phyloP scores from a whole-genome alignment of 2,329 filamentous ascomycete species.

The Aspergillus sp. region DNA sequence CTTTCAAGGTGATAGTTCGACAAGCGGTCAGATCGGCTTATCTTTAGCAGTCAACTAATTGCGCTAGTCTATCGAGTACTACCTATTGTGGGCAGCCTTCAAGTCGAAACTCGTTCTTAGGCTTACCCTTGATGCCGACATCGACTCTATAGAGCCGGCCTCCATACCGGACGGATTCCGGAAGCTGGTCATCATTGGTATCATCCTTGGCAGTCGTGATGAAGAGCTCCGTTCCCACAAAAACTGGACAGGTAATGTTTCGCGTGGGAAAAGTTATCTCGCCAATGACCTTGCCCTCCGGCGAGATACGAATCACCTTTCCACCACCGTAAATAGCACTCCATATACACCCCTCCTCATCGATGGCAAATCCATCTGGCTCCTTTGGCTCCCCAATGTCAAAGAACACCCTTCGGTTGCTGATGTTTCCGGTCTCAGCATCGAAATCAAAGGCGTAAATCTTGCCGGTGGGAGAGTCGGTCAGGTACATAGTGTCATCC shows the following conservation, averaged over 20 bases:
- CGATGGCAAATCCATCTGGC: conserved; percentile 83
- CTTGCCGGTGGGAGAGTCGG: conserved; percentile 70
- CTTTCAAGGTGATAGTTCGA: not conserved
- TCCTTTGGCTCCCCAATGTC: conserved; percentile 63
- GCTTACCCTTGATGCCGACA: conserved; percentile 69
- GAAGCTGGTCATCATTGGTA: conserved; percentile 60
- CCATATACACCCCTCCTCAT: conserved; percentile 85
- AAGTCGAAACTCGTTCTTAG: conserved; percentile 65
- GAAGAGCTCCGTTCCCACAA: conserved; percentile 72
- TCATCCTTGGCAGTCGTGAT: conserved; percentile 78
- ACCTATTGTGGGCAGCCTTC: conserved; percentile 10
- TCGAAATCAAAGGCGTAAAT: conserved; percentile 78
- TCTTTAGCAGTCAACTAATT: not conserved
- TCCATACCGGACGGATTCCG: conserved; percentile 62
- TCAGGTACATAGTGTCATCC: conserved; percentile 76
- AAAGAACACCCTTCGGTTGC: conserved; percentile 73
- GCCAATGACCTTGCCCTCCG: conserved; percentile 69
- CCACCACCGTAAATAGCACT: conserved; percentile 79
- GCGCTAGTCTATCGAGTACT: not conserved
- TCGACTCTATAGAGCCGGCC: conserved; percentile 76
- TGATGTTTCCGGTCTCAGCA: conserved; percentile 61
- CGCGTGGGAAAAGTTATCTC: conserved; percentile 74
- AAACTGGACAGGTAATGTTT: conserved; percentile 78
- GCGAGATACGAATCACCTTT: conserved; percentile 72
- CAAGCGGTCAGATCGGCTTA: not conserved